Conservation (phyloP, 352 stramenopile species). For the Phytophthora brassicae region DNA sequence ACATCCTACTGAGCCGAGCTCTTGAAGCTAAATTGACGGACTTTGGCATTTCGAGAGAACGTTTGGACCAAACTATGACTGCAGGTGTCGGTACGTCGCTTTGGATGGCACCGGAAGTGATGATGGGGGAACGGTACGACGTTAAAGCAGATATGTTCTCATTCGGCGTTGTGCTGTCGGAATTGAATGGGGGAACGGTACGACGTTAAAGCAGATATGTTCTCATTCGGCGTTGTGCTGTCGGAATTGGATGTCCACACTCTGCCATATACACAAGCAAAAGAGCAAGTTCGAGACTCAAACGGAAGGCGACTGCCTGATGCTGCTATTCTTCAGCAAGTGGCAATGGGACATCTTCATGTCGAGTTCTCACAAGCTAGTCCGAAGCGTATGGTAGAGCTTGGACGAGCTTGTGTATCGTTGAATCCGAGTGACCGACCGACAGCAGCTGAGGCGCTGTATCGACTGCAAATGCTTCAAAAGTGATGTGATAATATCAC, state of each 20-base stretch:
- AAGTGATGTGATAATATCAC: conserved; percentile 8
- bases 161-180: conserved; percentile 40
- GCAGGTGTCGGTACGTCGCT: conserved; percentile 31
- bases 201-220: conserved; percentile 41
- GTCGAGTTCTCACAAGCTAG: conserved; percentile 27
- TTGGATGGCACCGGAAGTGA: conserved; percentile 76
- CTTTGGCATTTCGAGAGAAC: conserved; percentile 34
- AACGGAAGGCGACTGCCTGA: conserved; percentile 19
- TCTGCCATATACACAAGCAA: conserved; percentile 28
- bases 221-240: conserved; percentile 42
- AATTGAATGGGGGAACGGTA: conserved; percentile 35
- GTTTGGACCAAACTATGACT: conserved; percentile 34
- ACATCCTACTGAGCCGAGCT: conserved; percentile 31
- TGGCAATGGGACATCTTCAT: conserved; percentile 35
- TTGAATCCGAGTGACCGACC: conserved; percentile 32
- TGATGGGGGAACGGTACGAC: conserved; percentile 34
- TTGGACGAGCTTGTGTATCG: conserved; percentile 31
- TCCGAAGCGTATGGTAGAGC: conserved; percentile 19
- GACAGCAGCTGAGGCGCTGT: conserved; percentile 36
- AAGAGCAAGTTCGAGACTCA: conserved; percentile 21
- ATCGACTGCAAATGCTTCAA: conserved; percentile 32
- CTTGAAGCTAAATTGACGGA: conserved; percentile 35
- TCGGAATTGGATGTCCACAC: conserved; percentile 36
- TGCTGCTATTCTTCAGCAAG: conserved; percentile 38
- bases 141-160: conserved; percentile 44